Evolutionary conservation across 768 basidiomycete species (phyloP), one percentile per base, ranked within the genome.

Genomic region (Lepiota brunneoincarnata): DNA sequence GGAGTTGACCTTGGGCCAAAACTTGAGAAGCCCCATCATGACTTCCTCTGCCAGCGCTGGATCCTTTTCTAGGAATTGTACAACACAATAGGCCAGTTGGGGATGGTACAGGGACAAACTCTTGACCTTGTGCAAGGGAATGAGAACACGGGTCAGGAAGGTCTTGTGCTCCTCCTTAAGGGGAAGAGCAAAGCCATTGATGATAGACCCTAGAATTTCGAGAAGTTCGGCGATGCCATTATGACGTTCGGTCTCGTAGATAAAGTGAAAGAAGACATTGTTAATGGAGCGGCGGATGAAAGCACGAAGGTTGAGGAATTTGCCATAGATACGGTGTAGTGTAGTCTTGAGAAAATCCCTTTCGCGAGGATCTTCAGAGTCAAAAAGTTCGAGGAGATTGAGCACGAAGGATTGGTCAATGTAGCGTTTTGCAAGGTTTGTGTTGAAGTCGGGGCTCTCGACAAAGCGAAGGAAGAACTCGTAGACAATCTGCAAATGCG

Each of bases 311-410:
- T 95, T 97, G 64, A 98, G 86, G 79, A 99, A 98, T 78, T 98
- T 98, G 69, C 97, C 97, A 66, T 99, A 99, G 70, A 99, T 98
- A 55, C 97, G 88, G 69, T 99, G 97, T 21, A 99, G 79, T 5
- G 97, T 99, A 5, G 97, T 99, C 77, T 99, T 99, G 64, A 99
- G 83, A 71, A 99, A 99, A 69, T 99, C 97, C 61, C 97, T 93
- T 72, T 99, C 97, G 58, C 97, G 84, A 24, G 97, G 97, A 67
- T 99, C 97, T 72, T 99, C 97, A 38, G 91, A 94, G 71, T 99
- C 97, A 68, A 99, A 99, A 39, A 99, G 84, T 62, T 99, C 97
- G 49, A 99, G 87, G 51, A 99, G 85, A 69, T 93, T 93, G 56
- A 99, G 82, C 10, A 99, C 93, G 67, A 99, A 99, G 26, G 82